Evolutionary conservation across 129 eudicot species (phyloP), one percentile per base, ranked within the genome.

Genomic region (Helianthus tuberosus): DNA sequence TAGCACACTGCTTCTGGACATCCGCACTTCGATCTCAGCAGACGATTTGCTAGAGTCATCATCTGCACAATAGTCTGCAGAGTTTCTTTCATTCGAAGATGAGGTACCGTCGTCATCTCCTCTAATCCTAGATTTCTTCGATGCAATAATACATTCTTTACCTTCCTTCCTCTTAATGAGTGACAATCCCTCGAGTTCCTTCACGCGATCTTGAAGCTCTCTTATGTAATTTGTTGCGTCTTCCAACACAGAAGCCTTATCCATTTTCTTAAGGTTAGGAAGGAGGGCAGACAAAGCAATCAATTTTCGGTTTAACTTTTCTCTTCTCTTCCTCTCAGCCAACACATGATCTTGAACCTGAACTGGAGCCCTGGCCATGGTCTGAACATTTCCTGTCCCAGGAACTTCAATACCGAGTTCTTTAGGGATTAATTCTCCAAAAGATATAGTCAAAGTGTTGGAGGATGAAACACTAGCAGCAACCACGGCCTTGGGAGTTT

Each of bases 171-270:
- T 68, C 12, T 46, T 70, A 52, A 15, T 10, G 0, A 44, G 23
- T 38, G 76, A 63, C 23, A 20, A 8, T 32, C 71, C 82, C 74
- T 89, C 91, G 6, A 86, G 82, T 53, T 51, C 59, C 74, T 88
- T 88, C 50, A 63, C 75, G 8, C 69, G 83, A 44, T 74, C 89
- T 77, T 88, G 51, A 39, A 88, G 89, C 38, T 74, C 68, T 58
- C 74, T 88, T 74, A 84, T 48, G 83, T 88, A 82, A 51, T 66
- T 75, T 2, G 73, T 17, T 1, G 93, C 86, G 44, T 85, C 93
- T 61, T 69, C 83, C 17, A 87, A 69, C 25, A 87, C 75, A 6
- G 89, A 82, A 2, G 84, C 83, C 73, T 85, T 87, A 54, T 87
- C 93, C 82, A 87, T 63, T 87, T 88, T 77, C 60, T 60, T 77